Evolutionary conservation across 257 asterid genomes (phyloP), one percentile per base, ranked within the genome.

Genomic region (Forsythia viridissima): DNA sequence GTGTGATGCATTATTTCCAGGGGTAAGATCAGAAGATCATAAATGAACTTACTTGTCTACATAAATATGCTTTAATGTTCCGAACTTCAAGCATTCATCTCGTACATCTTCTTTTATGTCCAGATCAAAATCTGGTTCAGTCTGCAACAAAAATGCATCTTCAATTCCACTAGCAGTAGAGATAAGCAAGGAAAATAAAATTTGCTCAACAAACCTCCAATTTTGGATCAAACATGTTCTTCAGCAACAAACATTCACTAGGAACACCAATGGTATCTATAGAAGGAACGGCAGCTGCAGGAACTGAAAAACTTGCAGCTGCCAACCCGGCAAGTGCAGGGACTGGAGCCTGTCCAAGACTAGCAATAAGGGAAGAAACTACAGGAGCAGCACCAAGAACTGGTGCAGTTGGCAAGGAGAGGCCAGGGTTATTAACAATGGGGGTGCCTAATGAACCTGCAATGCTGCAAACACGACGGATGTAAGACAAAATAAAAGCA

Each of bases 41-140:
- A 39, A 16, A 9, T n/a, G 46, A 67, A 84, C 96, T 79, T 82
- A 91, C 97, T 87, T 90, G 70, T 91, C 94, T 52, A 91, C 89
- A 41, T 90, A 71, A 52, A 91, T 88, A 79, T 91, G 94, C 86
- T 86, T 90, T 78, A 91, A 67, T 15, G 66, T 70, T 75, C 94
- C 94, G 71, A 78, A 90, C 80, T 82, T 90, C 13, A 91, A 83
- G 71, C 94, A 90, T 84, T 90, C 92, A 5, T 81, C 89, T 81
- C 84, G 80, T 70, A 90, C 93, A 81, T 91, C 94, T 73, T 90
- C 94, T 82, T 90, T 91, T 79, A 91, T 90, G 81, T 91, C 97
- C 52, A 86, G 84, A 82, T 91, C 97, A 80, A 91, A 91, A 75
- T 90, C 90, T 51, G 92, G 89, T 76, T 86, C 94, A 12, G 86